phyloP scores from a whole-genome alignment of 805 yeast genomes.

The Starmera dryadoides region DNA sequence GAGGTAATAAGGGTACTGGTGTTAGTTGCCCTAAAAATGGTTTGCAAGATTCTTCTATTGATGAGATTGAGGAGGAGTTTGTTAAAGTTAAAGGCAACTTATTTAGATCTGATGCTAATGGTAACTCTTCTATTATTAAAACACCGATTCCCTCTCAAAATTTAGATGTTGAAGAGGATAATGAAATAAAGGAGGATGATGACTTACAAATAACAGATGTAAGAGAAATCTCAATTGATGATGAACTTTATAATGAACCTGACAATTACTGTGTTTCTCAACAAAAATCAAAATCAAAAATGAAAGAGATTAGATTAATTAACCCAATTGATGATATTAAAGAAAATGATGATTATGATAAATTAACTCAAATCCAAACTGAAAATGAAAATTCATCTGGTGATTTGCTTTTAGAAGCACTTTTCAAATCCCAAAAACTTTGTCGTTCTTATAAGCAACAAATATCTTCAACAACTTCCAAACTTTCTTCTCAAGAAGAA shows the following conservation, averaged over 20 bases:
- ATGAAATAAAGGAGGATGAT: slow-evolving; percentile 21
- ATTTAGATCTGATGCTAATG: not conserved
- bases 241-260: not conserved
- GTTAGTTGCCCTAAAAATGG: too few relatives aligned
- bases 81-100: too few relatives aligned
- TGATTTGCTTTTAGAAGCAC: slow-evolving; percentile 31
- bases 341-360: not conserved
- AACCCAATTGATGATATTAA: slow-evolving; percentile 1
- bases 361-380: not conserved
- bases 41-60: slow-evolving; percentile 4
- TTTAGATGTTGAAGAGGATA: not conserved
- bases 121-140: too few relatives aligned
- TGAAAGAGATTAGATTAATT: not conserved
- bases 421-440: slow-evolving; percentile 29
- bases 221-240: slow-evolving; percentile 17
- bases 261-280: not conserved
- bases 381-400: slow-evolving; percentile 20
- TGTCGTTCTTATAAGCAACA: slow-evolving; percentile 26
- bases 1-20: too few relatives aligned
- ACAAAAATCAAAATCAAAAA: not conserved
- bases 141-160: not conserved
- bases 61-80: not conserved
- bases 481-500: slow-evolving; percentile 18
- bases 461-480: slow-evolving; percentile 21
- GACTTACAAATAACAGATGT: slow-evolving; percentile 36